phyloP scores from a whole-genome alignment of 768 basidiomycete species.

The Rhodotorula graminis region DNA sequence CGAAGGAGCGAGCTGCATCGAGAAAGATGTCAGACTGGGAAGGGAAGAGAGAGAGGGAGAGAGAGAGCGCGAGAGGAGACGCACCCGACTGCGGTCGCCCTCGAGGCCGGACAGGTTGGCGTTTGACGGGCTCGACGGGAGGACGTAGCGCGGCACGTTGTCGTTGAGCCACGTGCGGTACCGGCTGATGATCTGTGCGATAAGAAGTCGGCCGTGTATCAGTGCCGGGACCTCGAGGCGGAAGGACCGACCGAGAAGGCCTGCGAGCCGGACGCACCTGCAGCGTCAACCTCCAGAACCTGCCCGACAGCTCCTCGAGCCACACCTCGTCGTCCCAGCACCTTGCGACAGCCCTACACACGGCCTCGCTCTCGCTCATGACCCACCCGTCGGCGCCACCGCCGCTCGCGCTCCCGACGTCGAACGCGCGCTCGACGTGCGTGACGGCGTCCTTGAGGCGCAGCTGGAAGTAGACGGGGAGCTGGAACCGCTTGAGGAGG shows the following conservation, averaged over 20 bases:
- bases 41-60: neutral
- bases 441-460: slow-evolving; percentile 91
- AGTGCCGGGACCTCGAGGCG: neutral
- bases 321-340: slow-evolving; percentile 86
- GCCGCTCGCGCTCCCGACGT: slow-evolving; percentile 23
- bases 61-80: neutral
- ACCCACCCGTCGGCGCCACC: slow-evolving; percentile 33
- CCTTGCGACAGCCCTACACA: slow-evolving; percentile 66
- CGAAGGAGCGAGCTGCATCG: slow-evolving; percentile 20
- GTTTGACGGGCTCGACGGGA: slow-evolving; percentile 23
- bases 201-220: too few species aligned
- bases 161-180: slow-evolving; percentile 73
- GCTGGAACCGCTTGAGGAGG: slow-evolving; percentile 86
- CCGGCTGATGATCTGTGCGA: slow-evolving; percentile 65
- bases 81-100: slow-evolving; percentile 17
- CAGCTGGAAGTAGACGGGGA: slow-evolving; percentile 93
- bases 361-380: slow-evolving; percentile 47
- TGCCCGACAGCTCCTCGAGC: slow-evolving; percentile 70
- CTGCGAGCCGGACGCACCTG: slow-evolving; percentile 57
- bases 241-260: too few species aligned
- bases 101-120: slow-evolving; percentile 21
- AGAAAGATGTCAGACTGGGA: neutral
- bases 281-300: slow-evolving; percentile 86
- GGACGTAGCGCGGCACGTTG: slow-evolving; percentile 48
- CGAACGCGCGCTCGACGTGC: slow-evolving; percentile 65